Evolutionary conservation across 2,329 filamentous ascomycete species (phyloP), one percentile per base, ranked within the genome.

Genomic region (Stachybotrys echinatus): DNA sequence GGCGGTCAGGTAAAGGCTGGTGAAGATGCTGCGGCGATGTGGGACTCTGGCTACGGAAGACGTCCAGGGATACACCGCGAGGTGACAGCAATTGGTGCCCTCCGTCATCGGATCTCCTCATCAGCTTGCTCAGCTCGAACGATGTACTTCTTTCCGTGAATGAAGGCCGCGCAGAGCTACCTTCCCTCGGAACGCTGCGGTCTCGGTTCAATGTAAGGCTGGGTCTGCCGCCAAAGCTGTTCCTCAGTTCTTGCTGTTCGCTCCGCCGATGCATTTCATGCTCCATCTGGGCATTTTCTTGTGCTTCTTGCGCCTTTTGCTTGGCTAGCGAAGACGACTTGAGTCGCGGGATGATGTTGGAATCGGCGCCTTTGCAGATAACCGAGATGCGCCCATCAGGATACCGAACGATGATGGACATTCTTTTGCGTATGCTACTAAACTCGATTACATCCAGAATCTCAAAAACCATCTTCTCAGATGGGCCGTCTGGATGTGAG

Each of bases 291-390:
- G 76, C 72, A 48, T 81, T 85, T 60, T 79, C 75, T 5, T 90
- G 83, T 4, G 84, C 74, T 53, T 85, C 80, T 2, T 68, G 70
- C 2, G 86, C 87, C 61, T 94, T 95, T 64, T 92, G 83, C 52
- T 83, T 80, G 0, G 92, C 92, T 27, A 96, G 69, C 3, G 73
- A 69, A 2, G 89, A 84, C 57, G 89, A 75, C 61, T 84, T 88
- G 12, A 97, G 74, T 5, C 90, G 80, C 37, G 89, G 85, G 60
- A 94, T 81, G 50, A 97, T 81, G 6, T 84, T 82, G 0, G 88
- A 92, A 65, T 97, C 92, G 4, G 92, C 92, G 6, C 92, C 92
- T 66, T 96, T 96, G 71, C 88, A 94, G 55, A 96, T 85, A 2
- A 96, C 73, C 60, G 86, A 92, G 46, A 95, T 84, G 14, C 86